Conservation (phyloP, 495 filamentous ascomycete genomes). For the Neurospora terricola region DNA sequence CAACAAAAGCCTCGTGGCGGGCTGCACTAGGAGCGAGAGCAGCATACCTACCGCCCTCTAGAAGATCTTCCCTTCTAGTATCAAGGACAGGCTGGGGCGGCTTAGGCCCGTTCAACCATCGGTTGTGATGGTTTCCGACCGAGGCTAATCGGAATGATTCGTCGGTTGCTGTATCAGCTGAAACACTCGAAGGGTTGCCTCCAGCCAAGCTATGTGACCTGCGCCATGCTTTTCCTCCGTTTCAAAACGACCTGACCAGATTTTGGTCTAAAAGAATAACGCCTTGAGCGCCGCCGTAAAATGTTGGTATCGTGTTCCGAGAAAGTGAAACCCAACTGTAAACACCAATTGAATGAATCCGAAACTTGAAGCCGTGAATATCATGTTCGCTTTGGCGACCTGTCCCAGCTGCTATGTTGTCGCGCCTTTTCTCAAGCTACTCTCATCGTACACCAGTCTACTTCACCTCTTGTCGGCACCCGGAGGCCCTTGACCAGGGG, state of each 20-base stretch:
- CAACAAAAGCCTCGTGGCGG: background rate
- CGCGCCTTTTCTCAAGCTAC: background rate
- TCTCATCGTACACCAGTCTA: background rate
- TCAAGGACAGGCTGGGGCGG: background rate
- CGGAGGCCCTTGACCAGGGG: constrained; percentile 5
- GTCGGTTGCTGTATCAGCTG: background rate
- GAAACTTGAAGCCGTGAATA: background rate
- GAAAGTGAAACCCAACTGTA: background rate
- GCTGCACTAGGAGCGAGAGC: background rate
- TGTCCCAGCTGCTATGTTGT: background rate
- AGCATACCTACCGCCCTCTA: background rate
- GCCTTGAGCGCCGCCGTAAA: constrained; percentile 8
- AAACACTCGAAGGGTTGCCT: background rate
- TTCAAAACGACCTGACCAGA: background rate
- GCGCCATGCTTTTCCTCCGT: background rate
- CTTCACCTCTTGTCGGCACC: constrained; percentile 17
- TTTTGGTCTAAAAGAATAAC: background rate
- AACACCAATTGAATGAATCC: background rate
- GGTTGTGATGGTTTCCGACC: too few species aligned
- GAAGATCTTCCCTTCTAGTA: background rate
- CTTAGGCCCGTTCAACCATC: too few species aligned
- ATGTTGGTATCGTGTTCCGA: background rate
- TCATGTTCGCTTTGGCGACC: background rate
- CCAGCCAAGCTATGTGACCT: background rate
- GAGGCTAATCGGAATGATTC: background rate